phyloP scores from a whole-genome alignment of 1,284 basidiomycete genomes.

The Xerocomus cyaneibrunnescens region DNA sequence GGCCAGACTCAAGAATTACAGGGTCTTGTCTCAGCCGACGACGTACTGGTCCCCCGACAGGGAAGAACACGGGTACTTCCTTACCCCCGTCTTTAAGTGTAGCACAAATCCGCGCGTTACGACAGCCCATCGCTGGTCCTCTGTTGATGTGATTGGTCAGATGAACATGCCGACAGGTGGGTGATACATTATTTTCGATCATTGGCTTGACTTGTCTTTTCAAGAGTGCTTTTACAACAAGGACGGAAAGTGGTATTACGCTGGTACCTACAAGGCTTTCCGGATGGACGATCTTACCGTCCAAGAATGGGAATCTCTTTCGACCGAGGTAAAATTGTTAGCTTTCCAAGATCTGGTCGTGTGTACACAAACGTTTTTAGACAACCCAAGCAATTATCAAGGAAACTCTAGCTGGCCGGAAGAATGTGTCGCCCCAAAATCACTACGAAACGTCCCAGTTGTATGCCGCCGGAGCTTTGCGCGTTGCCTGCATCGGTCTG shows the following conservation, averaged over 20 bases:
- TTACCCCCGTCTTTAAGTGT: slow-evolving; percentile 70
- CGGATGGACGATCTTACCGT: slow-evolving; percentile 59
- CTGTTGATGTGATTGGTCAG: slow-evolving; percentile 55
- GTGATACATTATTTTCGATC: background rate
- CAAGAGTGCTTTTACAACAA: slow-evolving; percentile 76
- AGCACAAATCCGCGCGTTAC: slow-evolving; percentile 69
- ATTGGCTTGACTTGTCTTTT: slow-evolving; percentile 7
- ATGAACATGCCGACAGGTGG: slow-evolving; percentile 63
- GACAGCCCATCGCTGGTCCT: slow-evolving; percentile 69
- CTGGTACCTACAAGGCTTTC: slow-evolving; percentile 69
- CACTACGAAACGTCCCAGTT: slow-evolving; percentile 69
- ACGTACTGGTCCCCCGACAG: slow-evolving; percentile 75
- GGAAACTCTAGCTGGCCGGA: slow-evolving; percentile 65
- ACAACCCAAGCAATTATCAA: slow-evolving; percentile 62
- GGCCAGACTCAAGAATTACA: slow-evolving; percentile 59
- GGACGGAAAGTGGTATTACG: slow-evolving; percentile 77
- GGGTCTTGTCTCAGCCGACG: slow-evolving; percentile 61
- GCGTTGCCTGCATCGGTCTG: slow-evolving; percentile 66
- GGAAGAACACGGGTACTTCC: slow-evolving; percentile 76
- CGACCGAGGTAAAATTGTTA: slow-evolving; percentile 49
- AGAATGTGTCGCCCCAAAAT: slow-evolving; percentile 74
- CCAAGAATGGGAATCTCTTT: slow-evolving; percentile 67
- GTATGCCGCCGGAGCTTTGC: slow-evolving; percentile 67
- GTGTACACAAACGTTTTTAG: slow-evolving; percentile 37
- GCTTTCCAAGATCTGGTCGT: slow-evolving; percentile 4